Evolutionary conservation across 208 protist genomes (phyloP), one percentile per base, ranked within the genome.

Genomic region (Trypanosoma avium): DNA sequence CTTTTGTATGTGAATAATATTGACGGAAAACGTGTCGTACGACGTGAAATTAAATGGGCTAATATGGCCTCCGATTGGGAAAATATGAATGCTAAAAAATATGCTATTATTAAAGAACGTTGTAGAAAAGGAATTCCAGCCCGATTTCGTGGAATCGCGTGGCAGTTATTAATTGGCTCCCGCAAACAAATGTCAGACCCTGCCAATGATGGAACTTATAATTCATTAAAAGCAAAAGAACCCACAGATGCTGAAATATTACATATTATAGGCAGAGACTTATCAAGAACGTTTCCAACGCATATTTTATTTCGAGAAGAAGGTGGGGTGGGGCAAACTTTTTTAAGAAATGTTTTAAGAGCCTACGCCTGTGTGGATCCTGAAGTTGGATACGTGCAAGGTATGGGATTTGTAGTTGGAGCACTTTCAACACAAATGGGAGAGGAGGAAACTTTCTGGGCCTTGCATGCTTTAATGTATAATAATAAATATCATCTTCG

Each of bases 371-470:
- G 70, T 24, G 74, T 77, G 24, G 89, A 98, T 65, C 92, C 92
- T 5, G 86, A 96, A 73, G 90, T 98, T 59, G 94, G 91, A 54
- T 98, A 98, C 76, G 91, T 93, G 61, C 94, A 98, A 70, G 94
- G 94, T 19, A 98, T 98, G 94, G 89, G 73, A 22, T 98, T 98
- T 59, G 70, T 98, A 50, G 90, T 94, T 45, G 90, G 77, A 4
- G 82, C 86, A 2, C 75, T 96, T 21, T 92, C 92, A 0, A 95
- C 88, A 46, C 88, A 97, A 58, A 90, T 97, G 84, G 78, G 64
- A 13, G 89, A 97, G 68, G 91, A 97, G 67, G 88, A 97, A 68
- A 85, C 84, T 49, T 98, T 98, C 73, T 98, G 94, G 91, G 78
- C 80, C 17, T 67, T 98, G 35, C 80, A 92, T 55, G 65, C 79